Evolutionary conservation across 1,139 yeast genomes (phyloP).

Genomic region (Trichomonascaceae sp.): DNA sequence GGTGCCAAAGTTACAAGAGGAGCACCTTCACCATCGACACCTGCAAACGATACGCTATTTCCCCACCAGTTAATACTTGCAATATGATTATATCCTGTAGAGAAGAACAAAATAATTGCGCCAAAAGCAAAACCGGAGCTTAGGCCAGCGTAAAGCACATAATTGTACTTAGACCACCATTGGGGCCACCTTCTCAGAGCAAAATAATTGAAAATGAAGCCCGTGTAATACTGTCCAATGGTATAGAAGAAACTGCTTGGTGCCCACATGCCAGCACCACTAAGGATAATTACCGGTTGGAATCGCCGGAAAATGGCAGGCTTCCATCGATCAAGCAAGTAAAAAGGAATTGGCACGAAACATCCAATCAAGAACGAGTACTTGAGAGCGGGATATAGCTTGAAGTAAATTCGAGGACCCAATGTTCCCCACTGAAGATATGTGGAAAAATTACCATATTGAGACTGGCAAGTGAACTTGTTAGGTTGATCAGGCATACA

Average conservation of each 20-base stretch:
- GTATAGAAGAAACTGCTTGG: conserved; percentile 48
- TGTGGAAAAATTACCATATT: conserved; percentile 43
- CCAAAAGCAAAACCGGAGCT: conserved; percentile 45
- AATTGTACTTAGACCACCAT: conserved; percentile 43
- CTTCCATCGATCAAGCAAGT: conserved; percentile 22
- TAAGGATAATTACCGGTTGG: conserved; percentile 47
- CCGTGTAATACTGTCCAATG: conserved; percentile 46
- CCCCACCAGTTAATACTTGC: conserved; percentile 52
- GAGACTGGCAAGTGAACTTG: conserved; percentile 31
- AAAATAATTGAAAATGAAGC: conserved; percentile 47
- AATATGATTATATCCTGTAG: conserved; percentile 42
- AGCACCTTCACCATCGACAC: conserved; percentile 40
- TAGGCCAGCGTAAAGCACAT: conserved; percentile 47
- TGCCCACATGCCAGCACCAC: conserved; percentile 39
- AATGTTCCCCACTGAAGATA: conserved; percentile 58
- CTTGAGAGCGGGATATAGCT: conserved; percentile 41
- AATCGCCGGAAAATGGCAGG: conserved; percentile 2
- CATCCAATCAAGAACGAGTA: conserved; percentile 52
- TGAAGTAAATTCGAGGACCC: conserved; percentile 55
- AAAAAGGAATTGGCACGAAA: conserved; percentile 39
- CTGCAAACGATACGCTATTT: conserved; percentile 40
- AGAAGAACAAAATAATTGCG: conserved; percentile 47
- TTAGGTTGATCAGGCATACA: conserved; percentile 40
- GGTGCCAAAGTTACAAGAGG: conserved; percentile 7
- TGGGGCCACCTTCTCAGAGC: conserved; percentile 44